Evolutionary conservation across 768 basidiomycete species (phyloP).

Genomic region (Butyriboletus loyo): DNA sequence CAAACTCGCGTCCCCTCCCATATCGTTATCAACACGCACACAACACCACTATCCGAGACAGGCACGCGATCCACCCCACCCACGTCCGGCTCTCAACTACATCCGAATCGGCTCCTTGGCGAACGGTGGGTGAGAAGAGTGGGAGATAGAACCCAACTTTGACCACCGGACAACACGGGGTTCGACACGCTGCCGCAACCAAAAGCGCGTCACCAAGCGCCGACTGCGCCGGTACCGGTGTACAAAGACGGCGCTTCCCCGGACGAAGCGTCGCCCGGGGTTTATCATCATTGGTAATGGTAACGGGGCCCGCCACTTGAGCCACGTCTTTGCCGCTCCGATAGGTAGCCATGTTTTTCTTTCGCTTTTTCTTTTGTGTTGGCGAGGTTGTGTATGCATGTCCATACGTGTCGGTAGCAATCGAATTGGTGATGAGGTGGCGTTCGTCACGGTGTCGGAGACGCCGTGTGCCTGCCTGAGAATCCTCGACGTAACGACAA

Average conservation of each 20-base stretch:
- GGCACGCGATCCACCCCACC: not conserved
- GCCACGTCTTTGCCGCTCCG: conserved; percentile 5
- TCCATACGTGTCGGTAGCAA: not conserved
- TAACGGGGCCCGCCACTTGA: conserved; percentile 18
- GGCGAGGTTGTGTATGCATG: not conserved
- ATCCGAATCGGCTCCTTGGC: too few relatives aligned
- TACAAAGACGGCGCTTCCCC: conserved; percentile 12
- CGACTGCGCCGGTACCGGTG: conserved; percentile 2
- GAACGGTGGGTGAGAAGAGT: too few relatives aligned
- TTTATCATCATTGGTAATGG: conserved; percentile 10
- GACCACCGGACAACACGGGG: conserved; percentile 6
- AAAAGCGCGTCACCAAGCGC: conserved; percentile 7
- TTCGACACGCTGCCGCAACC: conserved; percentile 3
- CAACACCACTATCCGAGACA: not conserved
- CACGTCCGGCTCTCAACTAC: not conserved
- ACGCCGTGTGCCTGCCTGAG: not conserved
- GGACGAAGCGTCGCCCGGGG: not conserved
- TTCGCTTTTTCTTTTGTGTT: too few relatives aligned
- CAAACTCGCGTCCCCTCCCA: not conserved
- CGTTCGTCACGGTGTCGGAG: not conserved
- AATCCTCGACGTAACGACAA: not conserved
- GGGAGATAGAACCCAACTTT: not conserved
- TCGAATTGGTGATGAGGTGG: not conserved
- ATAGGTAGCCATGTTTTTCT: not conserved
- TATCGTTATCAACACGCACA: not conserved